A percentile compares a stretch with the other conserved stretches of the same genome.
phyloP scores from a whole-genome alignment of 305 asterid genomes.

The Galium porrigens region DNA sequence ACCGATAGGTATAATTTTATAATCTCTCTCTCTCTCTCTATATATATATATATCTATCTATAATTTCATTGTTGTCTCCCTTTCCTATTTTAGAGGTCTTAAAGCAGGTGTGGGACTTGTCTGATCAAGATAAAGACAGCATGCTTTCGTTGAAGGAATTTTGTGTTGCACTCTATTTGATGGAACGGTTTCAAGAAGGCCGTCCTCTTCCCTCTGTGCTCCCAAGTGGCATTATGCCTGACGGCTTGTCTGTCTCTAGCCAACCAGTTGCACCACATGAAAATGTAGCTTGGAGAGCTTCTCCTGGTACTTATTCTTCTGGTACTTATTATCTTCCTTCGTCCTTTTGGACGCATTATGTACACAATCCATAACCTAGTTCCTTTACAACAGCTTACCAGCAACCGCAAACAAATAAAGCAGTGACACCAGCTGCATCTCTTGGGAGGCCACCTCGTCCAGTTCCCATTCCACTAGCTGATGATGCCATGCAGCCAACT shows the following conservation, averaged over 20 bases:
- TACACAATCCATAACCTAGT: constrained; percentile 14
- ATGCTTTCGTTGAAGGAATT: constrained; percentile 87
- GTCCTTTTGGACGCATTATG: background rate
- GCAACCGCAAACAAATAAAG: constrained; percentile 44
- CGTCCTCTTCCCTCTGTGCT: constrained; percentile 56
- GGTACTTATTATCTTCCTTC: constrained; percentile 25
- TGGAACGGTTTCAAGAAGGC: constrained; percentile 90
- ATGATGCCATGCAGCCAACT: constrained; percentile 37
- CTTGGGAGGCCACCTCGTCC: constrained; percentile 67
- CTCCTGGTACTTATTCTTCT: constrained; percentile 44
- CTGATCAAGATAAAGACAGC: constrained; percentile 93
- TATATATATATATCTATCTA: too few relatives aligned
- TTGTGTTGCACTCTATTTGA: constrained; percentile 80
- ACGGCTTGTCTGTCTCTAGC: constrained; percentile 38
- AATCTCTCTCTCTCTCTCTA: background rate
- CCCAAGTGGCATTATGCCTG: constrained; percentile 56
- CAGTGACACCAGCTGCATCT: constrained; percentile 30
- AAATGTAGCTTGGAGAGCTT: constrained; percentile 50
- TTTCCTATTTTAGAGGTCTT: constrained; percentile 55
- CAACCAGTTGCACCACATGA: constrained; percentile 40
- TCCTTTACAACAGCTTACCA: constrained; percentile 37
- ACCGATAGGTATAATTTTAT: constrained; percentile 54
- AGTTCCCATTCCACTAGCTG: constrained; percentile 52
- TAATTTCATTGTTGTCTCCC: constrained; percentile 18
- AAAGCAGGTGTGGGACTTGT: constrained; percentile 92